phyloP scores from a whole-genome alignment of 1,284 basidiomycete genomes.

The Marasmius tenuissimus region DNA sequence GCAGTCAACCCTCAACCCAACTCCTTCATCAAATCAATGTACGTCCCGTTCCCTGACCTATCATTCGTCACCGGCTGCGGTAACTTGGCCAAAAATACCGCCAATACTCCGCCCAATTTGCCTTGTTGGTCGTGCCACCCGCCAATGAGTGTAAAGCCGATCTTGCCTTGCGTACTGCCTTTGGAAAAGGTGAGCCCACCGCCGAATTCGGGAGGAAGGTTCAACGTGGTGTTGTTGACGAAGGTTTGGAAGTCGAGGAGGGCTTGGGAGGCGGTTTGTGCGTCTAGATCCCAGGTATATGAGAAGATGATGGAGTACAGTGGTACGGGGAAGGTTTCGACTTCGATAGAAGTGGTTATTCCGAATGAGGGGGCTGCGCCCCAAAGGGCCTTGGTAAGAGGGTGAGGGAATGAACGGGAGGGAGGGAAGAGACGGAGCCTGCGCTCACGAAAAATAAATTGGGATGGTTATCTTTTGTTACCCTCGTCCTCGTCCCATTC shows the following conservation, averaged over 20 bases:
- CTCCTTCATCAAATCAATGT: constrained; percentile 13
- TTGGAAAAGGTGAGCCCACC: constrained; percentile 6
- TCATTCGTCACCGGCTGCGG: constrained; percentile 19
- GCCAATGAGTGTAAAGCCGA: constrained; percentile 7
- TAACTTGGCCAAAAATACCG: constrained; percentile 30
- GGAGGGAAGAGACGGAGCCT: neutral
- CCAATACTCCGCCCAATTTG: constrained; percentile 14
- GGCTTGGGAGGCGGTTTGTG: constrained; percentile 11
- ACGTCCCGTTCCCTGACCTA: constrained; percentile 25
- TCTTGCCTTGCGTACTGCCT: constrained; percentile 1
- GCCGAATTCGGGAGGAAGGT: constrained; percentile 14
- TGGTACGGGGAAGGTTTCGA: constrained; percentile 27
- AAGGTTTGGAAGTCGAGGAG: constrained; percentile 19
- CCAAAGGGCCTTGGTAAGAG: constrained; percentile 24
- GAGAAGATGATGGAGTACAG: constrained; percentile 20
- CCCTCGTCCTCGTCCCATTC: constrained; percentile 27
- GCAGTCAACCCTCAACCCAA: neutral
- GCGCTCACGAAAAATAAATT: constrained; percentile 32
- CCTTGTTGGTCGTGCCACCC: constrained; percentile 5
- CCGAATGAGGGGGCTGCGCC: constrained; percentile 32
- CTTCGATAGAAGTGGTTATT: constrained; percentile 28
- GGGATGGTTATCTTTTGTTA: constrained; percentile 19
- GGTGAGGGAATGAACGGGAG: no score
- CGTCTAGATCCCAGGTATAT: constrained; percentile 15
- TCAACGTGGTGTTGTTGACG: neutral